Evolutionary conservation across 139 green algal genomes (phyloP), one percentile per base, ranked within the genome.

Genomic region (Tetraselmis striata): DNA sequence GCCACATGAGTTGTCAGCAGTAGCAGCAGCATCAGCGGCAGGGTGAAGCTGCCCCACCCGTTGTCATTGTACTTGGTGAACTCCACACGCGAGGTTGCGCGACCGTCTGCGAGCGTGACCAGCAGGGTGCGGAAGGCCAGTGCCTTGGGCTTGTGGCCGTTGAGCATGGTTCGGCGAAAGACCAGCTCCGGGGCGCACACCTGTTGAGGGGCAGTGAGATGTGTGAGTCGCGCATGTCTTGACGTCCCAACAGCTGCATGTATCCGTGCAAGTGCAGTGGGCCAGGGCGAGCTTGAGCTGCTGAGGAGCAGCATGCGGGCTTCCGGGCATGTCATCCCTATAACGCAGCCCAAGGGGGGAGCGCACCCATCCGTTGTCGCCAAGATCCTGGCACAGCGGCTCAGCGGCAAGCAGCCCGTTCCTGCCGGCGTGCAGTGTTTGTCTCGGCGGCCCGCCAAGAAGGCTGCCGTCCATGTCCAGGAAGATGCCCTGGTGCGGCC

Each of bases 401-500:
- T 11, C 22, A 25, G 76, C 18, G 83, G 58, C 29, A 23, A 30
- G 30, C 59, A 87, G 32, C 22, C 59, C 23, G 2, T 67, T 67
- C 59, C 0, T 0, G 79, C 79, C 2, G 88, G 26, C 28, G 59
- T 87, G 30, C 79, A 28, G 28, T 30, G 2, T 59, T 82, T 90
- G 30, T 18, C 45, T 18, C 11, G 45, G 45, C 45, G 28, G 2
- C 76, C 23, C 28, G 23, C 79, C 79, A 1, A 92, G 1, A 23
- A 93, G 79, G 1, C 77, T 84, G 67, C 90, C 90, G 59, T 93
- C 90, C 31, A 80, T 89, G 83, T 93, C 90, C 59, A 88, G 28
- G 78, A 86, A 89, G 0, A 88, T 59, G 25, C 85, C 85, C 83
- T 91, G 87, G 32, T 82, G 76, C n/a, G 45, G 29, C 81, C 81